Percentiles rank a stretch among this genome's conserved stretches.
Evolutionary conservation across 2,329 filamentous ascomycete genomes (phyloP).

Genomic region (Nothophaeocryptopus gaeumannii): DNA sequence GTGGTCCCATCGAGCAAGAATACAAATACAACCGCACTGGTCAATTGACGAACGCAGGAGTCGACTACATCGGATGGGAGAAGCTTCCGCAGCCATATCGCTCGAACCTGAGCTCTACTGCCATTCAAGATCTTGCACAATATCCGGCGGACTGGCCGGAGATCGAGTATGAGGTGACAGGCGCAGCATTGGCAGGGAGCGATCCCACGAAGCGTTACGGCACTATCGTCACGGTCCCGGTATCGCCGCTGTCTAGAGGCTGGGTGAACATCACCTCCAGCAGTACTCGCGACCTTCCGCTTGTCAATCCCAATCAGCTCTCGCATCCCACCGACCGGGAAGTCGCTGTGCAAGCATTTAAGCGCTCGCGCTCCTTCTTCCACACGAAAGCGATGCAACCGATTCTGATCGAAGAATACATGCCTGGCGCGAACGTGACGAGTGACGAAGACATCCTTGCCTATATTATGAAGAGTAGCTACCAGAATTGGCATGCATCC

Average conservation of each 20-base stretch:
- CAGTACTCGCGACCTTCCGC: slow-evolving; percentile 11
- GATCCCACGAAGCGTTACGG: slow-evolving; percentile 34
- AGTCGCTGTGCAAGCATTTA: slow-evolving; percentile 35
- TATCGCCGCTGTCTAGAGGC: slow-evolving; percentile 28
- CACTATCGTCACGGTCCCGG: slow-evolving; percentile 27
- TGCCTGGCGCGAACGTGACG: slow-evolving; percentile 20
- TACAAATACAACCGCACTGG: slow-evolving; percentile 20
- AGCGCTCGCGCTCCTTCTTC: slow-evolving; percentile 34
- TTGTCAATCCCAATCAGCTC: slow-evolving; percentile 35
- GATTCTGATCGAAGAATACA: slow-evolving; percentile 16
- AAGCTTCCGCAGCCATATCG: slow-evolving; percentile 7
- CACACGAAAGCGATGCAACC: slow-evolving; percentile 28
- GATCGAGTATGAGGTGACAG: slow-evolving; percentile 17
- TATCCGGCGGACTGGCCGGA: slow-evolving; percentile 16
- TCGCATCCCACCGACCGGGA: slow-evolving; percentile 33
- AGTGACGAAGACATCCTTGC: slow-evolving; percentile 20
- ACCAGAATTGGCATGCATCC: slow-evolving; percentile 18
- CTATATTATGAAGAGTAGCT: slow-evolving; percentile 12
- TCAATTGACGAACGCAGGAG: slow-evolving; percentile 13
- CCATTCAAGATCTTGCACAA: neutral
- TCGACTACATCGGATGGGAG: slow-evolving; percentile 15
- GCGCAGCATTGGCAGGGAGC: slow-evolving; percentile 14
- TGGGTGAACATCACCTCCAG: slow-evolving; percentile 13
- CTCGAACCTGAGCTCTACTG: slow-evolving; percentile 1
- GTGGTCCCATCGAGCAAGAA: slow-evolving; percentile 10